Evolutionary conservation across 2,329 filamentous ascomycete genomes (phyloP).

Genomic region (Sclerotinia spermophila): DNA sequence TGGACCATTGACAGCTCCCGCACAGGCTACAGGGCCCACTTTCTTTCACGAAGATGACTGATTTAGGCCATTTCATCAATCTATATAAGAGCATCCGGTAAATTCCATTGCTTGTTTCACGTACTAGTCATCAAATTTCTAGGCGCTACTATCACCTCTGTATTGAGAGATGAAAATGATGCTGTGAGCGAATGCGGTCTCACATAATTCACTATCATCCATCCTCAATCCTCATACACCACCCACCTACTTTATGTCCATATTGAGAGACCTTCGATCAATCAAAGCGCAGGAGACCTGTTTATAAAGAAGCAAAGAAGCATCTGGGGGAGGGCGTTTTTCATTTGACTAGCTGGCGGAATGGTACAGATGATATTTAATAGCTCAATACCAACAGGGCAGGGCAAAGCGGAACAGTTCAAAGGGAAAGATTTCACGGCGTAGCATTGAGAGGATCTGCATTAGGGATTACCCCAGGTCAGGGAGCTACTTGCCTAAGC

Average conservation of each 20-base stretch:
- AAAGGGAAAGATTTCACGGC: slow-evolving; percentile 3
- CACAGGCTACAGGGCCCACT: slow-evolving; percentile 31
- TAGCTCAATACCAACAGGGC: not conserved
- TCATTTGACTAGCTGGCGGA: slow-evolving; percentile 1
- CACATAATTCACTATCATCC: not conserved
- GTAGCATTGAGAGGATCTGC: slow-evolving; percentile 4
- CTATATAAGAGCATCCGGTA: not conserved
- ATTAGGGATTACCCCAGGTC: slow-evolving; percentile 12
- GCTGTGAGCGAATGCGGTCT: not conserved
- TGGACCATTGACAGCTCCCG: slow-evolving; percentile 34
- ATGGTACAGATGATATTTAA: slow-evolving; percentile 7
- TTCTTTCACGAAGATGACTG: slow-evolving; percentile 36
- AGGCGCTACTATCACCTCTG: not conserved
- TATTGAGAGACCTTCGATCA: slow-evolving; percentile 2
- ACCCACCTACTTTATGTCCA: slow-evolving; percentile 3
- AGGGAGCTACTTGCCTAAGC: slow-evolving; percentile 8
- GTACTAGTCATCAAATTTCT: not conserved
- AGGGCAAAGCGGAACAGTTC: not conserved
- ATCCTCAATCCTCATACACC: not conserved
- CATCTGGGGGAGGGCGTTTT: slow-evolving; percentile 12
- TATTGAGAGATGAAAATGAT: not conserved
- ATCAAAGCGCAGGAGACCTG: slow-evolving; percentile 7
- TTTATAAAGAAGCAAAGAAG: slow-evolving; percentile 11
- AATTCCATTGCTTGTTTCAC: not conserved
- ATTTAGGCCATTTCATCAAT: not conserved